phyloP scores from a whole-genome alignment of 352 stramenopile species.

The Peronosclerospora sorghi region DNA sequence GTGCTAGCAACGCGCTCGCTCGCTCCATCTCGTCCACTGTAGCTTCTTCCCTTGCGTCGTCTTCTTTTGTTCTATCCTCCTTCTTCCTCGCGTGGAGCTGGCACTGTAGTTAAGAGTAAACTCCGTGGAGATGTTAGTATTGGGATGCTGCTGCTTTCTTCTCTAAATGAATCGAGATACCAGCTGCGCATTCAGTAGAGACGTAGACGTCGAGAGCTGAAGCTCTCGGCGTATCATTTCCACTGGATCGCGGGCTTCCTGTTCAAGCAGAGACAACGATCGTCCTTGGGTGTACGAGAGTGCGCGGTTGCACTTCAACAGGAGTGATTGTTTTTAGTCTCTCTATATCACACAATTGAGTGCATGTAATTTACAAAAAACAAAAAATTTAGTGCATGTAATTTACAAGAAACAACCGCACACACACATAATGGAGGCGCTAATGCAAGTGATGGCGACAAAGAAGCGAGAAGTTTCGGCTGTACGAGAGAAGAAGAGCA shows the following conservation, averaged over 20 bases:
- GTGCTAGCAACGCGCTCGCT: conserved; percentile 54
- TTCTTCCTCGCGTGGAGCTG: conserved; percentile 80
- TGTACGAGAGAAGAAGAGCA: conserved; percentile 36
- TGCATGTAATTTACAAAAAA: background rate
- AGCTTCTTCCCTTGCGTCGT: conserved; percentile 60
- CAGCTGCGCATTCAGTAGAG: conserved; percentile 73
- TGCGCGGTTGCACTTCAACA: background rate
- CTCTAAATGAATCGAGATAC: conserved; percentile 9
- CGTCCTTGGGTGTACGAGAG: background rate
- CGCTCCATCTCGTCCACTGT: conserved; percentile 82
- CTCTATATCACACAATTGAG: background rate
- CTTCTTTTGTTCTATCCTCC: conserved; percentile 62
- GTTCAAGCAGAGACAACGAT: conserved; percentile 81
- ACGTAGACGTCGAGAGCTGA: conserved; percentile 72
- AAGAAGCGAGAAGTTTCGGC: conserved; percentile 72
- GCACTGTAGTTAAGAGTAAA: background rate
- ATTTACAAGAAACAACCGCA: background rate
- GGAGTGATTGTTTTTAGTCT: no score
- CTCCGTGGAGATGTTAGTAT: no score
- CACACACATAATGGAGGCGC: conserved; percentile 37
- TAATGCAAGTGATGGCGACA: conserved; percentile 62
- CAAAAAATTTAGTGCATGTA: background rate
- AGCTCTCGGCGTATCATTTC: conserved; percentile 74
- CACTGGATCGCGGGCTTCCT: conserved; percentile 70
- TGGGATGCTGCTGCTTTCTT: background rate